A percentile compares a stretch with the other conserved stretches of the same genome.
phyloP scores from a whole-genome alignment of 2,329 filamentous ascomycete species.

The Shiraia sp. region DNA sequence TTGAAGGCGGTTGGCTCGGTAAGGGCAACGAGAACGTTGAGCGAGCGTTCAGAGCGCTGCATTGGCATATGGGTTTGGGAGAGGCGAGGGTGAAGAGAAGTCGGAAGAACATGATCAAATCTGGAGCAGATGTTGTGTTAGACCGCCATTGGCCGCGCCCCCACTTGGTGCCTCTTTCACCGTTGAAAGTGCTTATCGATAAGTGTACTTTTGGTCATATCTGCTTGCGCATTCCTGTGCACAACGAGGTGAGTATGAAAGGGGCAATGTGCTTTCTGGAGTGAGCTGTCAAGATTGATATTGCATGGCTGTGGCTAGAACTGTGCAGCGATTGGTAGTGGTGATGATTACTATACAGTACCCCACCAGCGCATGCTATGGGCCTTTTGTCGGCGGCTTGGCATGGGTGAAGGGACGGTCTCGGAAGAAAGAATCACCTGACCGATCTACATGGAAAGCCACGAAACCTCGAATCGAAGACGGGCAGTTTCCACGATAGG shows the following conservation, averaged over 20 bases:
- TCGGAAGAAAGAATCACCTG: too few relatives aligned
- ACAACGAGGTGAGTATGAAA: too few relatives aligned
- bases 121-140: conserved; percentile 10
- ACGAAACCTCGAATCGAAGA: too few relatives aligned
- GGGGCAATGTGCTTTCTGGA: too few relatives aligned
- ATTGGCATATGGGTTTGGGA: conserved; percentile 22
- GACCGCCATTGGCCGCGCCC: conserved; percentile 25
- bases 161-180: conserved; percentile 3
- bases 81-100: conserved; percentile 7
- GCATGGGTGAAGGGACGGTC: too few relatives aligned
- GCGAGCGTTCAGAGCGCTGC: conserved; percentile 25
- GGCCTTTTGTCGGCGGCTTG: too few relatives aligned
- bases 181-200: conserved; percentile 1
- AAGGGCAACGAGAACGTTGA: conserved; percentile 64
- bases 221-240: background rate
- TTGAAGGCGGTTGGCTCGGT: conserved; percentile 68
- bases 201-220: background rate
- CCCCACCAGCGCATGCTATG: too few relatives aligned
- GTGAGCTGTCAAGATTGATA: background rate
- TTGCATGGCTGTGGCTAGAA: too few relatives aligned
- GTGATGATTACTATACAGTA: too few relatives aligned
- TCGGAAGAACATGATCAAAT: conserved; percentile 1
- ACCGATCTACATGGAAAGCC: too few relatives aligned
- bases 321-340: too few relatives aligned
- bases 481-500: too few relatives aligned